Conservation (phyloP, 148 eudicot species). For the Rhododendron vialii region DNA sequence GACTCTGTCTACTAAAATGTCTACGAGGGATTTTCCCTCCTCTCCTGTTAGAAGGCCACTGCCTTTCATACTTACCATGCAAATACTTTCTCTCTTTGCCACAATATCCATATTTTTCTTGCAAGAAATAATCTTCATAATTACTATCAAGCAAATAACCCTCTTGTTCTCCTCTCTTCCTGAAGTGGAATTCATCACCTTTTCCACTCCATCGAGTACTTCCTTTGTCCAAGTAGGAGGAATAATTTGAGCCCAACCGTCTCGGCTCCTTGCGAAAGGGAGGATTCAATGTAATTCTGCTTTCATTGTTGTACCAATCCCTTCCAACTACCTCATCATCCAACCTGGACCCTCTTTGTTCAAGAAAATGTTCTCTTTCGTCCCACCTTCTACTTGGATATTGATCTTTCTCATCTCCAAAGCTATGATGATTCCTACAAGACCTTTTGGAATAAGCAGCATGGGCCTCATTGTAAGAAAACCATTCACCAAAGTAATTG, state of each 20-base stretch:
- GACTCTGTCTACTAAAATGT: conserved; percentile 7
- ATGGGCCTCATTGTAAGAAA: conserved; percentile 5
- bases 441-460: conserved; percentile 7
- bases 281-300: conserved; percentile 9
- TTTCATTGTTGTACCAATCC: conserved; percentile 15
- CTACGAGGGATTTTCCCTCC: conserved; percentile 14
- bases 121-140: conserved; percentile 6
- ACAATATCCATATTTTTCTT: conserved; percentile 12
- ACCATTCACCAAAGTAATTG: conserved; percentile 4
- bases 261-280: conserved; percentile 11
- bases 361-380: conserved; percentile 6
- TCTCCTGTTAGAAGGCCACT: conserved; percentile 20
- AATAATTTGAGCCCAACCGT: conserved; percentile 6
- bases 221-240: conserved; percentile 7
- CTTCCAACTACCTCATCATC: conserved; percentile 12
- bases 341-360: conserved; percentile 1
- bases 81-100: conserved; percentile 11
- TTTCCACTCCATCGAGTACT: conserved; percentile 11
- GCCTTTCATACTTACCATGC: conserved; percentile 5
- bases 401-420: conserved; percentile 11
- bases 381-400: conserved; percentile 1
- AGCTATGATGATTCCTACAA: conserved; percentile 4
- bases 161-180: conserved; percentile 4
- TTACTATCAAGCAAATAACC: neutral
- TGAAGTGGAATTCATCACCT: conserved; percentile 12